These are phyloP conservation scores for Microcos paniculata DNA, from an alignment of 345 rosid genomes.

Conservation along the genomic window DNA sequence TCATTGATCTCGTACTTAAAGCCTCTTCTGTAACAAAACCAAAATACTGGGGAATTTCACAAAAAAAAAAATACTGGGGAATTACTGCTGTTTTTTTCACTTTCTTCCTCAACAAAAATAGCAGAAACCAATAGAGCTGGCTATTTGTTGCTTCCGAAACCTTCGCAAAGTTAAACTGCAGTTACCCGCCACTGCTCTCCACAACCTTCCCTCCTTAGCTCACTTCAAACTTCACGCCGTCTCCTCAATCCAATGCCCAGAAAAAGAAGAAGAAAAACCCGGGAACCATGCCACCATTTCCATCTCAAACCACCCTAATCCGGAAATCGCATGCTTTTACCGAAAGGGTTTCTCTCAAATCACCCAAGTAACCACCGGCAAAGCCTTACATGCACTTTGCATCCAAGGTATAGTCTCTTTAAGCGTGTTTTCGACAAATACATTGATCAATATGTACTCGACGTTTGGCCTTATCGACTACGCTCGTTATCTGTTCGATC, in stretches of 20 bases:
- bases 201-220: constrained; percentile 22
- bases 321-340: constrained; percentile 58
- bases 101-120: background rate
- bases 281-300: constrained; percentile 25
- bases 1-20: no score
- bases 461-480: constrained; percentile 40
- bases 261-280: constrained; percentile 7
- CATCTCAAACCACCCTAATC: constrained; percentile 57
- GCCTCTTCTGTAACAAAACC: no score
- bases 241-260: constrained; percentile 41
- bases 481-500: constrained; percentile 75
- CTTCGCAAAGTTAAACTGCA: constrained; percentile 16
- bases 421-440: constrained; percentile 52
- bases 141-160: constrained; percentile 14
- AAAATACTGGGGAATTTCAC: no score
- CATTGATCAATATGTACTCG: constrained; percentile 66
- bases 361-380: constrained; percentile 48
- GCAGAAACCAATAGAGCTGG: constrained; percentile 28
- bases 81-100: background rate
- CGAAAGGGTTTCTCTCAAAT: constrained; percentile 80
- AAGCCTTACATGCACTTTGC: constrained; percentile 75
- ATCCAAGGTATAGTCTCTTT: constrained; percentile 46
- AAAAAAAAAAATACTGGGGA: no score
- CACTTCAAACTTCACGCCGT: constrained; percentile 20
- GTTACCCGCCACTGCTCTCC: background rate